These are phyloP conservation scores for Moricandia arvensis DNA, from an alignment of 345 rosid species.

Conservation along the genomic window DNA sequence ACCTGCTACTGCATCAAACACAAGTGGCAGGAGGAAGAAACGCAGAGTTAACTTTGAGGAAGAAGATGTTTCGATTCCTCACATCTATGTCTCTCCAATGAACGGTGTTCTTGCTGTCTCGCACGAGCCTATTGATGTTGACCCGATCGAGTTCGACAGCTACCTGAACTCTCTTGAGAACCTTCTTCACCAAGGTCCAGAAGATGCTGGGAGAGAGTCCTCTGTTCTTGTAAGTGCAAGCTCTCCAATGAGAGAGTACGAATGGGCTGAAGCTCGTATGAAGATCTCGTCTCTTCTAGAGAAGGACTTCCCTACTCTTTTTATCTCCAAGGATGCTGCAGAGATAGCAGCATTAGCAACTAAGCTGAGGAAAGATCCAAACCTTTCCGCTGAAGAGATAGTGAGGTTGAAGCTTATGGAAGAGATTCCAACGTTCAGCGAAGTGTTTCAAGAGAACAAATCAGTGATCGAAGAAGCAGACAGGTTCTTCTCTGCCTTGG, in stretches of 20 bases:
- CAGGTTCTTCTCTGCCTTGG: slow-evolving; percentile 45
- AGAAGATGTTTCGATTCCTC: slow-evolving; percentile 32
- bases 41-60: slow-evolving; percentile 23
- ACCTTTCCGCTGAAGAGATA: slow-evolving; percentile 55
- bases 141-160: slow-evolving; percentile 61
- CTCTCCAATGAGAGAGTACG: slow-evolving; percentile 42
- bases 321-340: slow-evolving; percentile 43
- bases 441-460: slow-evolving; percentile 56
- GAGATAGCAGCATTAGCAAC: slow-evolving; percentile 52
- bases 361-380: slow-evolving; percentile 54
- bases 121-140: slow-evolving; percentile 27
- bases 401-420: slow-evolving; percentile 64
- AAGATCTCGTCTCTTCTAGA: slow-evolving; percentile 54
- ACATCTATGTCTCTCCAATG: slow-evolving; percentile 39
- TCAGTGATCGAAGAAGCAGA: slow-evolving; percentile 47
- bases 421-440: slow-evolving; percentile 59
- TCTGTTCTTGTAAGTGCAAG: slow-evolving; percentile 9
- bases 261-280: slow-evolving; percentile 55
- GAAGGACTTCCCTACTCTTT: slow-evolving; percentile 52
- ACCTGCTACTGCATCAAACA: slow-evolving; percentile 23
- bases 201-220: slow-evolving; percentile 21
- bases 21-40: slow-evolving; percentile 23
- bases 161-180: slow-evolving; percentile 64
- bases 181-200: slow-evolving; percentile 51
- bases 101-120: slow-evolving; percentile 30